Evolutionary conservation across 2,329 filamentous ascomycete species (phyloP).

Genomic region (Neofusicoccum sp.): DNA sequence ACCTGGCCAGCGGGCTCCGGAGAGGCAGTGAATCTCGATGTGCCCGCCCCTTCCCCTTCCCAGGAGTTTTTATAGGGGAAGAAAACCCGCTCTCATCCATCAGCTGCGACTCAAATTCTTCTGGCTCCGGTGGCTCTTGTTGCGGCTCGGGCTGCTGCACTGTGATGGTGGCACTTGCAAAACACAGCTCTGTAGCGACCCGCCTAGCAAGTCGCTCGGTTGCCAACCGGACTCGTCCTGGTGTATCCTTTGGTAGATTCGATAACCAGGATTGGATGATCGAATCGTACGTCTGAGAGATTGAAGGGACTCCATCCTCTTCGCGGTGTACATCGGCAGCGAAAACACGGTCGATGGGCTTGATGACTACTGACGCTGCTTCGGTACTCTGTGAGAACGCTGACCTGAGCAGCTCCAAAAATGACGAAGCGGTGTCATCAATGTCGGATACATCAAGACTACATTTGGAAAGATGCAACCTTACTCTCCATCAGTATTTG

Average conservation of each 20-base stretch:
- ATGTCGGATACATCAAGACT: slow-evolving; percentile 29
- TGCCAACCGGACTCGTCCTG: slow-evolving; percentile 27
- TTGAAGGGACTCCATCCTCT: slow-evolving; percentile 20
- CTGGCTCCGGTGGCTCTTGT: not conserved
- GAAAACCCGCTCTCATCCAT: slow-evolving; percentile 21
- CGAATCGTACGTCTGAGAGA: slow-evolving; percentile 31
- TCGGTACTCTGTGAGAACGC: not conserved
- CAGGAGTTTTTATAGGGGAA: slow-evolving; percentile 26
- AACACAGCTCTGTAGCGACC: slow-evolving; percentile 36
- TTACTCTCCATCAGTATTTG: not conserved
- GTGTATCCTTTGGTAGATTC: slow-evolving; percentile 27
- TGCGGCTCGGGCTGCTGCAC: slow-evolving; percentile 16
- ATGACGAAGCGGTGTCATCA: slow-evolving; percentile 28
- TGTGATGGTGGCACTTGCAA: slow-evolving; percentile 31
- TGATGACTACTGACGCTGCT: not conserved
- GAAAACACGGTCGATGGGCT: slow-evolving; percentile 10
- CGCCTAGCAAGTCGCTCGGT: slow-evolving; percentile 34
- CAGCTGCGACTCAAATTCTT: not conserved
- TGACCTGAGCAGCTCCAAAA: slow-evolving; percentile 24
- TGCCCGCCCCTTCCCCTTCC: slow-evolving; percentile 14
- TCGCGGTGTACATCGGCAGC: not conserved
- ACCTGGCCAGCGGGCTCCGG: not conserved
- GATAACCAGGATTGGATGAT: slow-evolving; percentile 34
- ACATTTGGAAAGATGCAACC: slow-evolving; percentile 21
- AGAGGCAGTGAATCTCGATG: not conserved